A percentile compares a stretch with the other conserved stretches of the same genome.
These are phyloP conservation scores for Hypoxylon rickii DNA, from an alignment of 495 filamentous ascomycete genomes.

Conservation along the genomic window DNA sequence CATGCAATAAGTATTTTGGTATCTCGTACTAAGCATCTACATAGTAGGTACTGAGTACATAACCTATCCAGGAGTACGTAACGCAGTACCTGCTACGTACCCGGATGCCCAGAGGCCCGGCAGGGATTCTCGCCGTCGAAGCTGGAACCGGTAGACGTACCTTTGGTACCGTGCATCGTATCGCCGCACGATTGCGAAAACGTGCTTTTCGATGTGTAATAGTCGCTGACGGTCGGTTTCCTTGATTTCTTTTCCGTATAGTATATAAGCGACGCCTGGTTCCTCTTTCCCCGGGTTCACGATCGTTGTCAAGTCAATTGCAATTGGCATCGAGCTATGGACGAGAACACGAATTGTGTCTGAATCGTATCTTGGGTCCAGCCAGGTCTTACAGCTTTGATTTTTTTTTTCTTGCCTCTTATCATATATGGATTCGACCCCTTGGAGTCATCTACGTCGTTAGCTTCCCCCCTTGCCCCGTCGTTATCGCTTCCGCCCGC, in stretches of 20 bases:
- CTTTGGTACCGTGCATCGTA: slow-evolving; percentile 3
- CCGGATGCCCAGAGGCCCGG: too few species aligned
- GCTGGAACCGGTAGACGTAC: slow-evolving; percentile 6
- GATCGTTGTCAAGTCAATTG: slow-evolving; percentile 33
- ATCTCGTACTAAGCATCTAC: too few species aligned
- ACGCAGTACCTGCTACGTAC: slow-evolving; percentile 5
- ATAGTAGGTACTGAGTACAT: too few species aligned
- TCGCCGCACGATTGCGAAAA: slow-evolving; percentile 8
- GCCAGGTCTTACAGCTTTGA: not conserved
- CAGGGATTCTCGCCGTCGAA: slow-evolving; percentile 22
- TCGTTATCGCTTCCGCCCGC: slow-evolving; percentile 10
- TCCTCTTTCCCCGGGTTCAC: slow-evolving; percentile 27
- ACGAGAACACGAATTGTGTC: slow-evolving; percentile 17
- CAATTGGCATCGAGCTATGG: slow-evolving; percentile 19
- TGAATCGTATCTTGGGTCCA: slow-evolving; percentile 12
- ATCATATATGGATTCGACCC: slow-evolving; percentile 14
- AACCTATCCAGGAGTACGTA: too few species aligned
- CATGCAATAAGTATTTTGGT: too few species aligned
- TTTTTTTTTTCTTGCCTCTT: slow-evolving; percentile 19
- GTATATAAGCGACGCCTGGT: slow-evolving; percentile 25
- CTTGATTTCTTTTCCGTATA: slow-evolving; percentile 20
- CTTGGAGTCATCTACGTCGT: slow-evolving; percentile 18
- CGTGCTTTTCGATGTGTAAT: slow-evolving; percentile 29
- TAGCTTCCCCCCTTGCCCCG: slow-evolving; percentile 11
- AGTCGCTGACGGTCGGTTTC: slow-evolving; percentile 19